phyloP scores from a whole-genome alignment of 2,329 filamentous ascomycete genomes.

The Pseudogymnoascus sp. region DNA sequence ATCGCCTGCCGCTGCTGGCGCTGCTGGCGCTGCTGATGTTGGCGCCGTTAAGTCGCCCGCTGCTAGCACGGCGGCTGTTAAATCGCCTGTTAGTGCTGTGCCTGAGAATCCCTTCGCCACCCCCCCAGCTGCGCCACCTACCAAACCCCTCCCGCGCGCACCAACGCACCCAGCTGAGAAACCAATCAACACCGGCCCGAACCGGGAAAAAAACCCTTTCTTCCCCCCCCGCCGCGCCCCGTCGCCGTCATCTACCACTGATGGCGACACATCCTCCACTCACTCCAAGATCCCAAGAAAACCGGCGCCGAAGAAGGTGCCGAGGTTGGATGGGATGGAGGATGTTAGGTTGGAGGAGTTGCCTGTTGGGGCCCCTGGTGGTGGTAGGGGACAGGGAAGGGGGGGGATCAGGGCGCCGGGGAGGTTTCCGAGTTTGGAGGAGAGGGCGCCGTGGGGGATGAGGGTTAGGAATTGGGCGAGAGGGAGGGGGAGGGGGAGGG shows the following conservation, averaged over 20 bases:
- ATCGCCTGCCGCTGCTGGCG: neutral
- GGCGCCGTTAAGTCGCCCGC: neutral
- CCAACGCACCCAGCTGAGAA: neutral
- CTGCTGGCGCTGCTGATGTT: too few species aligned
- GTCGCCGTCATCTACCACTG: too few species aligned
- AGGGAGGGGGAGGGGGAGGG: neutral
- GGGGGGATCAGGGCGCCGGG: constrained; percentile 7
- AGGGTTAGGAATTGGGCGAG: neutral
- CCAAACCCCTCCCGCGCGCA: neutral
- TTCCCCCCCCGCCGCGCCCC: neutral
- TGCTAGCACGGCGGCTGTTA: too few species aligned
- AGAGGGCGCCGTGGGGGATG: neutral
- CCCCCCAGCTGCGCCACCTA: too few species aligned
- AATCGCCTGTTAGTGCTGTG: neutral
- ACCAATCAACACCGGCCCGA: neutral
- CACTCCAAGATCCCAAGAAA: constrained; percentile 11
- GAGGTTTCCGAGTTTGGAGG: neutral
- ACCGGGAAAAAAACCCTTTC: neutral
- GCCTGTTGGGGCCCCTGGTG: constrained; percentile 17
- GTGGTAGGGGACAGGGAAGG: neutral
- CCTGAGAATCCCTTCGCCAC: neutral
- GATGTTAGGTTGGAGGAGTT: constrained; percentile 15
- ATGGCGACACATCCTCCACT: too few species aligned
- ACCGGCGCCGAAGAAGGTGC: constrained; percentile 15
- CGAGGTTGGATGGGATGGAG: constrained; percentile 10